Base-by-base conservation (phyloP, 2,329 filamentous ascomycete species). In the Penicillium sp. region DNA sequence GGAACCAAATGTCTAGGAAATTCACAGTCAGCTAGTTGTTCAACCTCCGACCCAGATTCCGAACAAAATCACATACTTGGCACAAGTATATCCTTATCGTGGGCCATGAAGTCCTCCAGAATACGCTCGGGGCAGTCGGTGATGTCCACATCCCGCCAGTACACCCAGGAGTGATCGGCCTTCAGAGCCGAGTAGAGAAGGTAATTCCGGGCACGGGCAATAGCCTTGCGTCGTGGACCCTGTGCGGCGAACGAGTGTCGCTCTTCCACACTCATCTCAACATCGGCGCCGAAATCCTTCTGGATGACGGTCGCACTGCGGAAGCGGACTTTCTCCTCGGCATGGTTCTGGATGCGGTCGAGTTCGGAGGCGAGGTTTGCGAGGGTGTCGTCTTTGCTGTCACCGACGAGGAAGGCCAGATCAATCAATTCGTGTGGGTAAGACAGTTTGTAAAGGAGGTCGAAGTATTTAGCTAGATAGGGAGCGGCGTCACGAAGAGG, bases 101-200 rank as follows among this genome's bases (percentile, higher is more conserved):
- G 94, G 19, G 90, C 90, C 67, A 96, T 89, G 65, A 99, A 95
- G 69, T 99, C 94, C 77, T 99, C 92, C 33, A 99, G 80, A 58
- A 99, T 95, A 69, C 84, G 87, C 61, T 84, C 82, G 1, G 93
- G 91, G 72, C 89, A 96, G 70, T 99, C 92, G 44, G 90, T 86
- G 66, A 99, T 97, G 74, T 99, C 94, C 47, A 96, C 92, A 73
- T 99, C 94, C 57, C 94, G 86, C 94, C 94, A 99, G 75, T 97
- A 97, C 9, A 97, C 92, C 94, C 94, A 99, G 9, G 91, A 93
- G 72, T 99, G 94, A 59, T 97, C 91, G 0, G 91, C 86, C 78
- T 95, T 96, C 67, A 99, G 72, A 3, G 94, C 88, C 0, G 90
- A 82, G 31, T 86, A 84, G 2, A 99, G 84, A 19, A 99, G 81